phyloP scores from a whole-genome alignment of 768 basidiomycete species.

The Nidula microcarpa region DNA sequence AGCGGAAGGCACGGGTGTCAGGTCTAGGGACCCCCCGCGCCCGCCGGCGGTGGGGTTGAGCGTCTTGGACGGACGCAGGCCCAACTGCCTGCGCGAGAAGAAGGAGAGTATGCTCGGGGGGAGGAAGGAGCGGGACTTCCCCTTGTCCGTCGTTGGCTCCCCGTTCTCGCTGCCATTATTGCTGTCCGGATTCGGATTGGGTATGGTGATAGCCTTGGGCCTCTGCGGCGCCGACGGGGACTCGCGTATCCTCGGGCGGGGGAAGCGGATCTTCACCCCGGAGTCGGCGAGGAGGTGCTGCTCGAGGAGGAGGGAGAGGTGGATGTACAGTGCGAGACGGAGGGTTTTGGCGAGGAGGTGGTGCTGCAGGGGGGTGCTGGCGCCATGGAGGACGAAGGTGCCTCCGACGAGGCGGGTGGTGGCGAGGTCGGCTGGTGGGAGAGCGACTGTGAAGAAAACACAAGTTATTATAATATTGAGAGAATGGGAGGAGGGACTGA shows the following conservation, averaged over 20 bases:
- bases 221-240: conserved; percentile 18
- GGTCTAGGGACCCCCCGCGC: conserved; percentile 39
- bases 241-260: conserved; percentile 21
- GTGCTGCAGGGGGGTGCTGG: conserved; percentile 39
- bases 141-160: not conserved
- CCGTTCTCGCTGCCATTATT: conserved; percentile 1
- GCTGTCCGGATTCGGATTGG: not conserved
- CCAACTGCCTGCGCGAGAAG: conserved; percentile 15
- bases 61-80: conserved; percentile 16
- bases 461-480: not conserved
- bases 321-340: conserved; percentile 47
- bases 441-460: not conserved
- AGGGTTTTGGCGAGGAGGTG: conserved; percentile 43
- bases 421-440: conserved; percentile 10
- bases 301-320: conserved; percentile 59
- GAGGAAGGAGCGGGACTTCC: conserved; percentile 25
- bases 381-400: conserved; percentile 52
- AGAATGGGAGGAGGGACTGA: conserved; percentile 18
- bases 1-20: conserved; percentile 14
- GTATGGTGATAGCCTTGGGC: not conserved
- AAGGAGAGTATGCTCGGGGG: conserved; percentile 39
- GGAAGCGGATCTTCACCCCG: conserved; percentile 42
- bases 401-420: conserved; percentile 48
- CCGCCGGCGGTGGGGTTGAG: conserved; percentile 12
- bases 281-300: conserved; percentile 53